These are phyloP conservation scores for Amborella trichopoda DNA, from an alignment of 164 flowering plant genomes.

Conservation along the genomic window DNA sequence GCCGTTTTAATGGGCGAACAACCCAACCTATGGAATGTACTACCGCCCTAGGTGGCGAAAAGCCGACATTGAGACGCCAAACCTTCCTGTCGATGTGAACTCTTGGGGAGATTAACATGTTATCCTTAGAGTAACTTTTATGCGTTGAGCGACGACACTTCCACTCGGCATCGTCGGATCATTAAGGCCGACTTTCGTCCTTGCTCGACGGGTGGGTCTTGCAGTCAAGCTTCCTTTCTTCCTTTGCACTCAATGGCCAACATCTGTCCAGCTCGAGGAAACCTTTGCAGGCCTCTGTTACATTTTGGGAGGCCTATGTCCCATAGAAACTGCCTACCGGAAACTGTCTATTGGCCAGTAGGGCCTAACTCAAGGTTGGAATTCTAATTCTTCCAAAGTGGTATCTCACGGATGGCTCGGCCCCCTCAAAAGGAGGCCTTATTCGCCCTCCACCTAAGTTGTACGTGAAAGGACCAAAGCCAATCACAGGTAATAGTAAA, in stretches of 20 bases:
- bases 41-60: slow-evolving; percentile 1
- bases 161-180: not conserved
- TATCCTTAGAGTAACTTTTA: not conserved
- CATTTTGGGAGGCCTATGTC: not conserved
- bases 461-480: no score
- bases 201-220: not conserved
- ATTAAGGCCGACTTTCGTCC: not conserved
- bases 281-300: no score
- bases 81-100: not conserved
- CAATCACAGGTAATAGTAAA: no score
- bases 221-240: not conserved
- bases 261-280: not conserved
- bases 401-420: no score
- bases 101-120: not conserved
- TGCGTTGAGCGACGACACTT: not conserved
- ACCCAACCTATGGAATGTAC: not conserved
- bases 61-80: slow-evolving; percentile 4
- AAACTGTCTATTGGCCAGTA: no score
- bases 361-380: no score
- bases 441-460: no score
- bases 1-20: not conserved
- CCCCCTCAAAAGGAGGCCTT: no score
- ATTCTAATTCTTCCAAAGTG: no score
- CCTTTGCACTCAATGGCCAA: no score
- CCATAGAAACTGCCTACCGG: not conserved